Evolutionary conservation across 305 asterid genomes (phyloP).

Genomic region (Fraxinus nigra): DNA sequence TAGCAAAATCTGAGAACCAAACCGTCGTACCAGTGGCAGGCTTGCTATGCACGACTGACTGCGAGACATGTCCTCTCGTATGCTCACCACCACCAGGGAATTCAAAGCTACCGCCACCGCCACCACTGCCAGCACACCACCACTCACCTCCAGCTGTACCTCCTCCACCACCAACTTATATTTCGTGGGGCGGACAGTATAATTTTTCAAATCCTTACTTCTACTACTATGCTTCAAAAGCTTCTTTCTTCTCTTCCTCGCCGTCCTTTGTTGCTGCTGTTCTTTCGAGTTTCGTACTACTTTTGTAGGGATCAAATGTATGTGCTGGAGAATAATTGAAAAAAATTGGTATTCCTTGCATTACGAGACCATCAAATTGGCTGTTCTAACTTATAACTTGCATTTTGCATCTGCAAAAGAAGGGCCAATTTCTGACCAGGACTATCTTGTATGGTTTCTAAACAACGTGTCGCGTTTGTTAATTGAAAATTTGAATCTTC

Average conservation of each 20-base stretch:
- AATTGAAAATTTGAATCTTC: neutral
- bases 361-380: neutral
- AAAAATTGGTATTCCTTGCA: neutral
- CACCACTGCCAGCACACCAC: conserved; percentile 15
- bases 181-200: neutral
- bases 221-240: neutral
- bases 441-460: neutral
- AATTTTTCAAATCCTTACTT: neutral
- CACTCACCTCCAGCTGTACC: conserved; percentile 13
- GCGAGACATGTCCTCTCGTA: conserved; percentile 56
- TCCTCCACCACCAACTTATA: conserved; percentile 22
- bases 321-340: neutral
- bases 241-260: neutral
- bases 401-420: neutral
- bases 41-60: conserved; percentile 56
- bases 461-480: neutral
- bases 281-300: neutral
- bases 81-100: conserved; percentile 50
- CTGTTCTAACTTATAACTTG: neutral
- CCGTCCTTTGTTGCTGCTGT: neutral
- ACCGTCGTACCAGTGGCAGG: conserved; percentile 24
- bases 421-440: neutral
- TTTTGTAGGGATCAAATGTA: neutral
- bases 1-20: conserved; percentile 30
- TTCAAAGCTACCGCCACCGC: conserved; percentile 33